Conservation (phyloP, 2,329 filamentous ascomycete genomes). For the Pseudopyricularia javanii region DNA sequence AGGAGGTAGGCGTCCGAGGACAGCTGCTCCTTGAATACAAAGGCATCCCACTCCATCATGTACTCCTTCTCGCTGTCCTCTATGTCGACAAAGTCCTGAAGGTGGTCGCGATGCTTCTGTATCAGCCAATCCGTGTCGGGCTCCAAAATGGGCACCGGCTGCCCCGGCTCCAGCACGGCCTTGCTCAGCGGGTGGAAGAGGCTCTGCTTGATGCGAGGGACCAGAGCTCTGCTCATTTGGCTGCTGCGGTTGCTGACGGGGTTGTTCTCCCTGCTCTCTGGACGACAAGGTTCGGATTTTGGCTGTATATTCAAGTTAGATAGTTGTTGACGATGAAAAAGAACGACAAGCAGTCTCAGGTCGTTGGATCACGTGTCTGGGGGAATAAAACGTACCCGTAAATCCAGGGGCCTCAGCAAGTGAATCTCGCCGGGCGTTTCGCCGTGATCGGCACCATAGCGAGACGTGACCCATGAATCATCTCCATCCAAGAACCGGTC, state of each 20-base stretch:
- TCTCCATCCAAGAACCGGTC: slow-evolving; percentile 31
- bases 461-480: slow-evolving; percentile 29
- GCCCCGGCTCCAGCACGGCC: slow-evolving; percentile 33
- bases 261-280: background rate
- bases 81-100: slow-evolving; percentile 45
- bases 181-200: slow-evolving; percentile 48
- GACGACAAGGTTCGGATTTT: background rate
- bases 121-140: slow-evolving; percentile 42
- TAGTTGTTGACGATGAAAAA: background rate
- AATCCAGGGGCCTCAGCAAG: background rate
- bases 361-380: background rate
- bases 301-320: background rate
- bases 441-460: slow-evolving; percentile 26
- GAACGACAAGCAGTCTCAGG: background rate
- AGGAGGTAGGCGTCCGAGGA: slow-evolving; percentile 40
- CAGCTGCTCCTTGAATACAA: slow-evolving; percentile 36
- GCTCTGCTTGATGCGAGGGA: slow-evolving; percentile 37
- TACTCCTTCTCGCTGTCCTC: slow-evolving; percentile 42
- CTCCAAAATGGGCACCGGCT: slow-evolving; percentile 28
- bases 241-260: background rate
- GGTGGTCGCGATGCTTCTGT: slow-evolving; percentile 45
- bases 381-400: no score
- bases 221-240: slow-evolving; percentile 11
- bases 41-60: slow-evolving; percentile 45
- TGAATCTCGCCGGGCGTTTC: background rate